Conservation (phyloP, 2,329 filamentous ascomycete species). For the Ophiostoma fasciatum region DNA sequence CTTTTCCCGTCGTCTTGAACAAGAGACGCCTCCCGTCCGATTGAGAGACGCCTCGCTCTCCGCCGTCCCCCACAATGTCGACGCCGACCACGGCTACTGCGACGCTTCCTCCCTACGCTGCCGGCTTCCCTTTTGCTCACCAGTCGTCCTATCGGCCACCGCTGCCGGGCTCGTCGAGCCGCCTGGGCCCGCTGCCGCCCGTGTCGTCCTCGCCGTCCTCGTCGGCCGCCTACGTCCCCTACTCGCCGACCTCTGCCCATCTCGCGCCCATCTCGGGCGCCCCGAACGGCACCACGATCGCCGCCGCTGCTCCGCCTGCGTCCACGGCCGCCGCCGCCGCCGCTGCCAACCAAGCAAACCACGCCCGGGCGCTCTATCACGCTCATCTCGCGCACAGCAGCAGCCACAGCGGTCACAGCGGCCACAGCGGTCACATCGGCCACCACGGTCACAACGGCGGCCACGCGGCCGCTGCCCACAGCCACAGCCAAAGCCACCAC, state of each 20-base stretch:
- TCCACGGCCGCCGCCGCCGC: conserved; percentile 1
- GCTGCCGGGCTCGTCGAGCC: conserved; percentile 22
- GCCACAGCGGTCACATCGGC: no score
- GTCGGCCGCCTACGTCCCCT: conserved; percentile 15
- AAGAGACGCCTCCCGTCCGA: no score
- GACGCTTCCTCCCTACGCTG: conserved; percentile 53
- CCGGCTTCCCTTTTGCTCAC: conserved; percentile 47
- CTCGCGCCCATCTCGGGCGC: no score
- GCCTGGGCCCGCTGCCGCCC: conserved; percentile 20
- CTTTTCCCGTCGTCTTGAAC: no score
- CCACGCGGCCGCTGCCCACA: conserved; percentile 1
- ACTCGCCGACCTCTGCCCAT: conserved; percentile 9
- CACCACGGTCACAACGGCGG: background rate
- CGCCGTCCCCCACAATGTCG: conserved; percentile 44
- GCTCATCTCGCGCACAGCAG: no score
- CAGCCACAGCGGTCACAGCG: no score
- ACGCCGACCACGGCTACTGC: conserved; percentile 66
- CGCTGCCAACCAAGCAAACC: conserved; percentile 3
- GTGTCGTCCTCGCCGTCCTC: conserved; percentile 16
- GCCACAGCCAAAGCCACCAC: conserved; percentile 10
- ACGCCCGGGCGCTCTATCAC: conserved; percentile 3
- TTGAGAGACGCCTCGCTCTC: no score
- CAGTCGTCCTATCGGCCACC: conserved; percentile 22
- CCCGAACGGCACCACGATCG: no score
- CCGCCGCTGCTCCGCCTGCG: no score